Percentiles rank a stretch among this genome's conserved stretches.
Evolutionary conservation across 805 yeast species (phyloP).

Genomic region (Cyberlindnera euphorbiiphila): DNA sequence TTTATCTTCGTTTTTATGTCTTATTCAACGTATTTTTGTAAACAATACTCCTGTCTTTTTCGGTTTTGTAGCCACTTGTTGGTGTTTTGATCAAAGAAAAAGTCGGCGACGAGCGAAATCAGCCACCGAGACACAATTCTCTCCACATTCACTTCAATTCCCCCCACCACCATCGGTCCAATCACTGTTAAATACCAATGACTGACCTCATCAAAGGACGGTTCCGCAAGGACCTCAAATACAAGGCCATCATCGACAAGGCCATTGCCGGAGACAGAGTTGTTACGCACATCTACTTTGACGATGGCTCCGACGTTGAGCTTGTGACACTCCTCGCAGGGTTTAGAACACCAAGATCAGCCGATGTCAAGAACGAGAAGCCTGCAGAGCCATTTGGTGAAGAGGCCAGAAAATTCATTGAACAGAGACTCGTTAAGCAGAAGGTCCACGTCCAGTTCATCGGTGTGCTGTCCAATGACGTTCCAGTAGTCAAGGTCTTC

Average conservation of each 20-base stretch:
- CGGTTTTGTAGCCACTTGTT: too few relatives aligned
- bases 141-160: too few relatives aligned
- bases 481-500: conserved; percentile 51
- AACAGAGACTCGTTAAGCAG: conserved; percentile 57
- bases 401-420: conserved; percentile 62
- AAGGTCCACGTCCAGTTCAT: conserved; percentile 52
- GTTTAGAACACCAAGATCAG: conserved; percentile 65
- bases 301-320: conserved; percentile 48
- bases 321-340: conserved; percentile 71
- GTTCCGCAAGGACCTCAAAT: conserved; percentile 27
- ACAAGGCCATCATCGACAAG: conserved; percentile 60
- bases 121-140: too few relatives aligned
- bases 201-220: conserved; percentile 25
- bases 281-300: conserved; percentile 51
- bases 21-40: too few relatives aligned
- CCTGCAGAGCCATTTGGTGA: conserved; percentile 60
- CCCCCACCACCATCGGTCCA: too few relatives aligned
- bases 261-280: conserved; percentile 78
- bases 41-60: too few relatives aligned
- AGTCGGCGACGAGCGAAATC: too few relatives aligned
- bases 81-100: too few relatives aligned
- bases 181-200: background rate
- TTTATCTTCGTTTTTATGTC: background rate
- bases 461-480: conserved; percentile 61
- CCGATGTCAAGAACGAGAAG: conserved; percentile 34